Base-by-base conservation (phyloP, 1,284 basidiomycete genomes). In the Caloboletus firmus region DNA sequence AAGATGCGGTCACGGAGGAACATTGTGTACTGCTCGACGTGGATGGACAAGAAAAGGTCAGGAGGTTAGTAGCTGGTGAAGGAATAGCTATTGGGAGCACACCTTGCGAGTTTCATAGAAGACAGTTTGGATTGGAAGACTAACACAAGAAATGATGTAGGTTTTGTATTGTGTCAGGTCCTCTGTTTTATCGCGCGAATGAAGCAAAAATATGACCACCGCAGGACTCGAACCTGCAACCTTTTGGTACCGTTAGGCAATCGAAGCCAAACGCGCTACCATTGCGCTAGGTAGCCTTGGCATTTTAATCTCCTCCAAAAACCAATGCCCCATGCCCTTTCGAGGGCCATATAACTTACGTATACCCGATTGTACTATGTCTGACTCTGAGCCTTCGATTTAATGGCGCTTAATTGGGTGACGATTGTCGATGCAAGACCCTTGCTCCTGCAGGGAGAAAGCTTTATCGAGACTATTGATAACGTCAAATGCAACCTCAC, bases 201-300 rank as follows among this genome's bases (percentile, higher is more conserved):
- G 15, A 43, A 15, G 42, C 13, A 56, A 59, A 64, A 72, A 65
- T 5, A 45, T 71, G 70, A 68, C 83, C 83, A 84, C 84, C 81
- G 85, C 85, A 87, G 84, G 87, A 87, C 85, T 89, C 87, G 87
- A 89, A 89, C 87, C 86, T 87, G 84, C 85, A 87, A 83, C 85
- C 85, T 87, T 85, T 85, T 87, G 85, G 83, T 89, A 57, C 68
- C 73, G 72, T 68, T 56, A 68, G 83, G 66, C 83, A 65, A 81
- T 88, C 86, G 86, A 88, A 89, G 85, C 85, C 86, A 88, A 86
- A 89, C 85, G 85, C 86, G 85, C 86, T 88, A 87, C 87, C 86
- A 70, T 71, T 71, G 68, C 69, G 69, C 68, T 67, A 71, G 68
- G 68, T 71, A 71, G 69, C 68, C 64, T n/a, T 56, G 12, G 1